These are phyloP conservation scores for Ogataea trehalophila DNA, from an alignment of 805 yeast genomes.

Conservation along the genomic window DNA sequence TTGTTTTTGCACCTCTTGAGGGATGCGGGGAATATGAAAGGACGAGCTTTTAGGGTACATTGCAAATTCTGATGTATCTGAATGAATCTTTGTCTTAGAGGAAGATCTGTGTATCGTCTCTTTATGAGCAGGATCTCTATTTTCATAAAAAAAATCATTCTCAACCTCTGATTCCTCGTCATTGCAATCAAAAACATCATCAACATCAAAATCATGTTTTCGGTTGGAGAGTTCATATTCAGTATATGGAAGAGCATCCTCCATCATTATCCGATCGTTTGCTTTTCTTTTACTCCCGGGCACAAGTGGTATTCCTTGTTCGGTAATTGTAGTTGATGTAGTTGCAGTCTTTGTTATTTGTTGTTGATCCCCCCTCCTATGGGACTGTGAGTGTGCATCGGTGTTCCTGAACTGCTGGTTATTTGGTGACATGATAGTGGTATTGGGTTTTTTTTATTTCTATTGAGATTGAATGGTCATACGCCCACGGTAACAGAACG, in stretches of 20 bases:
- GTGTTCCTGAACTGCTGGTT: too few species aligned
- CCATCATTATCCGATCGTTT: background rate
- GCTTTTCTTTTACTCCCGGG: background rate
- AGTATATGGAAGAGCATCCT: background rate
- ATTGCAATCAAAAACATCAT: constrained; percentile 1
- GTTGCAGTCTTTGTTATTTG: background rate
- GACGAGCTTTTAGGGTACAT: constrained; percentile 9
- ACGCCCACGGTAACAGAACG: constrained; percentile 46
- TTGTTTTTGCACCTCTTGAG: constrained; percentile 2
- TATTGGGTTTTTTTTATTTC: constrained; percentile 23
- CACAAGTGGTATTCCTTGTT: background rate
- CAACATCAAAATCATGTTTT: constrained; percentile 1
- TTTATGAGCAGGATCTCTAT: constrained; percentile 20
- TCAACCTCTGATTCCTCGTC: constrained; percentile 1
- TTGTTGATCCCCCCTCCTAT: too few species aligned
- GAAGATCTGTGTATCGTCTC: constrained; percentile 21
- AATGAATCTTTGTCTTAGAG: constrained; percentile 4
- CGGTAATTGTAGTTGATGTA: background rate
- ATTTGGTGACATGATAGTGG: too few species aligned
- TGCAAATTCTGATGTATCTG: constrained; percentile 14
- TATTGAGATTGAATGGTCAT: constrained; percentile 32
- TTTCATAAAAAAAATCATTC: background rate
- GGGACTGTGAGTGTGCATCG: too few species aligned
- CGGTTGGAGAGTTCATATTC: background rate
- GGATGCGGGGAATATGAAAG: constrained; percentile 3